phyloP scores from a whole-genome alignment of 75 land plant species.

The Picea glauca region DNA sequence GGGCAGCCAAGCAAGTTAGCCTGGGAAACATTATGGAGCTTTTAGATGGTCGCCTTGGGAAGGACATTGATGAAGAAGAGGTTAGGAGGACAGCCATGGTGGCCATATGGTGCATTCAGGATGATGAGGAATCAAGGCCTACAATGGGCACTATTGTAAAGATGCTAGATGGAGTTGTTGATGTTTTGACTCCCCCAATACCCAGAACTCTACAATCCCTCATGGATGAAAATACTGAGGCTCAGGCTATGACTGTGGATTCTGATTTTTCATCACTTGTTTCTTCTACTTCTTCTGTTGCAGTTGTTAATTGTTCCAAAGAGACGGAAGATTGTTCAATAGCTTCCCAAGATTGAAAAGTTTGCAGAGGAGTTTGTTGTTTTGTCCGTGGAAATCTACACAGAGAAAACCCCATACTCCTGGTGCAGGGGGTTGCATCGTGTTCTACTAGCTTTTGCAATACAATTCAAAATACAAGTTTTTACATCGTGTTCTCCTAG shows the following conservation, averaged over 20 bases:
- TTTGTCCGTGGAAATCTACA: not conserved
- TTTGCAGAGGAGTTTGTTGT: constrained; percentile 10
- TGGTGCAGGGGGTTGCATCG: not conserved
- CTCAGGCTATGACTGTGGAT: constrained; percentile 3
- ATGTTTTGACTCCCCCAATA: constrained; percentile 17
- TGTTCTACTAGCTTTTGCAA: not conserved
- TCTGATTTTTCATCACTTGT: not conserved
- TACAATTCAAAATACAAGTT: not conserved
- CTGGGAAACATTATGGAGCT: constrained; percentile 18
- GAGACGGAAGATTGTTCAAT: not conserved
- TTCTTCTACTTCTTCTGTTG: constrained; percentile 2
- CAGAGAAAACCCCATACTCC: constrained; percentile 3
- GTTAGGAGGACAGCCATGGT: constrained; percentile 22
- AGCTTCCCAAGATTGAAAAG: not conserved
- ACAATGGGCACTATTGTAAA: constrained; percentile 21
- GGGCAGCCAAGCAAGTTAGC: constrained; percentile 18
- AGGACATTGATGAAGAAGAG: constrained; percentile 24
- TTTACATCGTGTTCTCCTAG: not conserved
- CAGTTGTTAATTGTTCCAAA: constrained; percentile 6
- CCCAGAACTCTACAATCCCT: constrained; percentile 17
- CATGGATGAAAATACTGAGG: not conserved
- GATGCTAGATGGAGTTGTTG: constrained; percentile 35
- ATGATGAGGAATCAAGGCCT: constrained; percentile 16
- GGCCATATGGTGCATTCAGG: constrained; percentile 28
- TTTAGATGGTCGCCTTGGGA: constrained; percentile 5